Conservation (phyloP, 148 eudicot species). For the Chenopodium quinoa region DNA sequence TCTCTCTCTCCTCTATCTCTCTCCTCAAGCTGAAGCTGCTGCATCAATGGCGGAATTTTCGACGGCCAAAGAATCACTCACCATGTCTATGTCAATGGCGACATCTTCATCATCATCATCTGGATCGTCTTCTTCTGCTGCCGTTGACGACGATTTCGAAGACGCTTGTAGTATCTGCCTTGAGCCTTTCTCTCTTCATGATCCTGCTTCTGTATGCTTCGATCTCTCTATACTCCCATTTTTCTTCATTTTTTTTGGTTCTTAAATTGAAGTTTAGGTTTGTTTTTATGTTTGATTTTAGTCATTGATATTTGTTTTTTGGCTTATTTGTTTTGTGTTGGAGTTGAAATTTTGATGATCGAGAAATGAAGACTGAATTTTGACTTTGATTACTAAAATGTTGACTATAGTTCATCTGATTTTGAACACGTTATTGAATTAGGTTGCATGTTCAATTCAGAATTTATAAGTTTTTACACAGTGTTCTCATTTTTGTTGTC, state of each 20-base stretch:
- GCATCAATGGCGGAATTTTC: constrained; percentile 32
- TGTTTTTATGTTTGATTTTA: neutral
- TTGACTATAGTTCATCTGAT: neutral
- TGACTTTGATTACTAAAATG: neutral
- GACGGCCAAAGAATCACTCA: constrained; percentile 8
- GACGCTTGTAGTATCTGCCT: constrained; percentile 80
- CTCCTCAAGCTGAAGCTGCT: neutral
- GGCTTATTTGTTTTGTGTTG: neutral
- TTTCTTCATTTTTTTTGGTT: neutral
- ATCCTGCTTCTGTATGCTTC: constrained; percentile 62
- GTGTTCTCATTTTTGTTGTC: neutral
- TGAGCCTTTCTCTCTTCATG: constrained; percentile 50
- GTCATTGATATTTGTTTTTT: neutral
- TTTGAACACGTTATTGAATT: neutral
- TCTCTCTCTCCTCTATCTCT: neutral
- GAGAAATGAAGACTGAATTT: neutral
- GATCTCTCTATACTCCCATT: neutral
- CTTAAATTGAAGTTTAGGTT: neutral
- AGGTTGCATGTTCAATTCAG: neutral
- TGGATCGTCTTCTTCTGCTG: constrained; percentile 32
- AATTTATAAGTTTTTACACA: neutral
- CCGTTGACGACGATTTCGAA: constrained; percentile 38
- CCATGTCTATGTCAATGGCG: constrained; percentile 1
- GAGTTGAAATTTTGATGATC: neutral
- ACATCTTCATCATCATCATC: neutral